Evolutionary conservation across 2,329 filamentous ascomycete genomes (phyloP), one percentile per base, ranked within the genome.

Genomic region (Claviceps africana): DNA sequence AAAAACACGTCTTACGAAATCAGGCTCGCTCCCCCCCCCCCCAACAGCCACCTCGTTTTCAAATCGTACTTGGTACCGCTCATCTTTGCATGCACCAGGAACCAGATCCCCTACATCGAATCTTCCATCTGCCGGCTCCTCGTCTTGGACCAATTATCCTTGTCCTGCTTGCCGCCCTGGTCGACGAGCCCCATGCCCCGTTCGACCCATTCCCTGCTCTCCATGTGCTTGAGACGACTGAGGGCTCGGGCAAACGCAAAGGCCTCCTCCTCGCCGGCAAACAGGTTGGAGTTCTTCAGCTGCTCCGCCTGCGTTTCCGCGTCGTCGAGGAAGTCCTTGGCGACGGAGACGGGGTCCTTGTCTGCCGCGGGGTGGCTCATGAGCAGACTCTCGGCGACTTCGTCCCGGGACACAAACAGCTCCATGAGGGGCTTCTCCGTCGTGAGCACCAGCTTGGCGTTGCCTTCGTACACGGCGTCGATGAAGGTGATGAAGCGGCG

Each of bases 401-500:
- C 86, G 17, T 79, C 73, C 17, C 79, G 74, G 22, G 86, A 88
- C 46, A 95, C 76, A 69, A 97, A 98, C 35, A 97, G 80, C 64
- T 95, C 83, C 8, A 81, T 81, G 2, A 98, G 73, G 0, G 91
- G 88, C 48, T 90, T 87, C 42, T 83, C 88, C 3, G 87, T 90
- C 0, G 93, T 98, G 52, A 98, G 78, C 17, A 97, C 91, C 8
- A 98, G 78, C 70, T 96, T 97, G n/a, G 89, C 90, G 67, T 91
- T 79, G 30, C 77, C 76, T 68, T 98, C 93, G 64, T 98, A 98
- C 4, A 96, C 85, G 6, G 93, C 91, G 65, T 98, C 93, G 58
- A 98, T 88, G 60, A 98, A 96, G 0, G 91, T 98, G 65, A 98
- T 98, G 68, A 98, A 96, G 5, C 93, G 78, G 13, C 93, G 75